These are phyloP conservation scores for Chrysanthemum lavandulifolium DNA, from an alignment of 129 eudicot species.

Conservation along the genomic window DNA sequence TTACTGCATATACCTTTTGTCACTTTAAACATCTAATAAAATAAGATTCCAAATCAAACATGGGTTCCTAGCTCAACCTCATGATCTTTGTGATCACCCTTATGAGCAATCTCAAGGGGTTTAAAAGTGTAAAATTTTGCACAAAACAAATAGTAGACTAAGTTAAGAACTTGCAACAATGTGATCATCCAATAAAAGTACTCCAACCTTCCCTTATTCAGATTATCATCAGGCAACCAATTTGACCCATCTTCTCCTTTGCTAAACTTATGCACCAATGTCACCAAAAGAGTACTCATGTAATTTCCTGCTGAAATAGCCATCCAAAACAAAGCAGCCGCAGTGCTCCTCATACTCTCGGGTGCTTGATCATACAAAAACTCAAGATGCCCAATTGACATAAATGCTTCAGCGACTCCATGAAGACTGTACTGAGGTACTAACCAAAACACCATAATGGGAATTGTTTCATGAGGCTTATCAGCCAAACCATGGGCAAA, in stretches of 20 bases:
- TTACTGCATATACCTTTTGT: constrained; percentile 20
- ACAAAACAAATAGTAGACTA: constrained; percentile 65
- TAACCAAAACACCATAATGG: constrained; percentile 69
- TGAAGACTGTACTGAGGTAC: constrained; percentile 77
- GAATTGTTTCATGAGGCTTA: constrained; percentile 42
- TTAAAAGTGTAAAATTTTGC: constrained; percentile 71
- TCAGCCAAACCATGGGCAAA: constrained; percentile 41
- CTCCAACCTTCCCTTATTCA: constrained; percentile 78
- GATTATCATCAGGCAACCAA: constrained; percentile 83
- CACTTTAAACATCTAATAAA: background rate
- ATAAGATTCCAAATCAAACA: constrained; percentile 19
- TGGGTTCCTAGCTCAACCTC: constrained; percentile 51
- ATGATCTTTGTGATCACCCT: constrained; percentile 22
- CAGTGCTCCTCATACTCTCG: constrained; percentile 92
- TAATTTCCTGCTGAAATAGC: constrained; percentile 81
- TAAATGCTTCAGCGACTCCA: constrained; percentile 85
- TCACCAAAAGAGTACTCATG: constrained; percentile 66
- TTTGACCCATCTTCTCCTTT: constrained; percentile 57
- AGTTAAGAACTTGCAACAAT: constrained; percentile 56
- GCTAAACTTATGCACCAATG: constrained; percentile 63
- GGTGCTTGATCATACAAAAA: constrained; percentile 94
- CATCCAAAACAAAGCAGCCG: constrained; percentile 75
- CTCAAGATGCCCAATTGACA: constrained; percentile 81
- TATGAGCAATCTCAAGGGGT: constrained; percentile 52
- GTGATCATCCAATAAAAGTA: constrained; percentile 86